phyloP scores from a whole-genome alignment of 768 basidiomycete species.

The Scleroderma bovista region DNA sequence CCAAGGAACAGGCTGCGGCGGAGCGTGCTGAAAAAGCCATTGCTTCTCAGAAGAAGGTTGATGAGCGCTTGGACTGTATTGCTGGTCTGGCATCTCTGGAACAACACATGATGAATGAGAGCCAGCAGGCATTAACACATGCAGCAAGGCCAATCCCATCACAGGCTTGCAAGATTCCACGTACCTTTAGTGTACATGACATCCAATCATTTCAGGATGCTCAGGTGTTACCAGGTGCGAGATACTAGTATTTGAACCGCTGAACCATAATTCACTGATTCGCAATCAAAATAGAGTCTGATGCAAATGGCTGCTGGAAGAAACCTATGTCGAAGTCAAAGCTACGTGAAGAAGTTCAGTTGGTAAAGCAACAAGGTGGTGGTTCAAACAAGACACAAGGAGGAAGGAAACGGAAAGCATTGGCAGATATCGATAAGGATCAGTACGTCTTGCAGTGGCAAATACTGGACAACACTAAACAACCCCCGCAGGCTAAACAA shows the following conservation, averaged over 20 bases:
- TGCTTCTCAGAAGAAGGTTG: background rate
- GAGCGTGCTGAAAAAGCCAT: background rate
- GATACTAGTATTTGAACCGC: background rate
- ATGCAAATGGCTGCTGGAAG: background rate
- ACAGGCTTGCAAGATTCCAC: background rate
- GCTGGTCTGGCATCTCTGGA: background rate
- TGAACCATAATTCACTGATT: background rate
- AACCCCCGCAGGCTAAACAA: background rate
- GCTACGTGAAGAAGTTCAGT: background rate
- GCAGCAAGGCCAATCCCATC: background rate
- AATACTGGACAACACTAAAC: background rate
- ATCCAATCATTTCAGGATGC: background rate
- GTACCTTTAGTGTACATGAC: background rate
- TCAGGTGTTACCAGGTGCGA: background rate
- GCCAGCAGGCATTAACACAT: background rate
- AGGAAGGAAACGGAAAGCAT: background rate
- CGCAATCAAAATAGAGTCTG: background rate
- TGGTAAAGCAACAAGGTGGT: background rate
- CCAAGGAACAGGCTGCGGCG: background rate
- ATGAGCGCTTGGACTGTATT: background rate
- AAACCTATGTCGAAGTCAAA: background rate
- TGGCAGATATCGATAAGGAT: background rate
- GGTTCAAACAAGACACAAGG: background rate
- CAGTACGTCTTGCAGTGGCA: background rate
- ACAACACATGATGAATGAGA: background rate